Percentiles rank a stretch among this genome's conserved stretches.
phyloP scores from a whole-genome alignment of 768 basidiomycete species.

The Tricholoma flavovirens region DNA sequence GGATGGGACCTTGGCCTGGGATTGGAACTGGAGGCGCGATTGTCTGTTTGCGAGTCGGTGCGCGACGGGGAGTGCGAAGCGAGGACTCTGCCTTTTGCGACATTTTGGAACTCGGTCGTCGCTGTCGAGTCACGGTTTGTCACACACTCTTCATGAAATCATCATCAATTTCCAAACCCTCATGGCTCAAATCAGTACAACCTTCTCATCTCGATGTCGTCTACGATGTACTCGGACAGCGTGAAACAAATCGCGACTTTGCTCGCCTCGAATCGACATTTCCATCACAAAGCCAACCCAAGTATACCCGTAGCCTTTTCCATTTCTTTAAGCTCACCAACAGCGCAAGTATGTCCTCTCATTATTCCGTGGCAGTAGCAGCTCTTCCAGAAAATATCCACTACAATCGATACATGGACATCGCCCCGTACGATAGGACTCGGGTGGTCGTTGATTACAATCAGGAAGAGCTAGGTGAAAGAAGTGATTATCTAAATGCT shows the following conservation, averaged over 20 bases:
- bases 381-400: conserved; percentile 34
- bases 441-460: conserved; percentile 39
- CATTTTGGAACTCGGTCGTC: not conserved
- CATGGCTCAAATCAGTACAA: conserved; percentile 13
- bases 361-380: conserved; percentile 58
- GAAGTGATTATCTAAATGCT: conserved; percentile 76
- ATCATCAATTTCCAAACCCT: not conserved
- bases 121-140: too few relatives aligned
- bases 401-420: conserved; percentile 67
- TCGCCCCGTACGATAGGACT: conserved; percentile 80
- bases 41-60: conserved; percentile 16
- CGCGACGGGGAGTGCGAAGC: conserved; percentile 19
- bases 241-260: conserved; percentile 11
- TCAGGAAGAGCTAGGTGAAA: too few relatives aligned
- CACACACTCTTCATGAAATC: not conserved
- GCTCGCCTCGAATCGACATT: conserved; percentile 10
- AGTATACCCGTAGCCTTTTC: not conserved
- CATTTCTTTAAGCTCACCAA: not conserved
- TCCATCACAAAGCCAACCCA: not conserved
- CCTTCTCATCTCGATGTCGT: conserved; percentile 7
- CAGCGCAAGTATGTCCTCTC: conserved; percentile 11
- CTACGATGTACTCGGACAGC: conserved; percentile 4
- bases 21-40: conserved; percentile 12
- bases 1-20: conserved; percentile 20
- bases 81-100: conserved; percentile 16